Evolutionary conservation across 768 basidiomycete species (phyloP).

Genomic region (Termitomyces sp.): DNA sequence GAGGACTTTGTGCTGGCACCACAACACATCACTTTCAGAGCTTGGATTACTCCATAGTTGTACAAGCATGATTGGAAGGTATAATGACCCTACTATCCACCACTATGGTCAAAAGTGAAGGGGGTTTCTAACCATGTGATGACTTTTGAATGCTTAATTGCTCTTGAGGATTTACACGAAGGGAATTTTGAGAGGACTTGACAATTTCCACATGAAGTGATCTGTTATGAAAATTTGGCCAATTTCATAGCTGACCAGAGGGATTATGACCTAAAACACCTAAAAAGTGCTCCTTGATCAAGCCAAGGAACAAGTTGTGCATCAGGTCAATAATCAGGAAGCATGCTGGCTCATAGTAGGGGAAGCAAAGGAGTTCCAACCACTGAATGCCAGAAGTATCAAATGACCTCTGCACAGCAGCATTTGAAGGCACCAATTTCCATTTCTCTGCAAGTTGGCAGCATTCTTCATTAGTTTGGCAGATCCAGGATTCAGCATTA

Average conservation of each 20-base stretch:
- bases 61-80: conserved; percentile 33
- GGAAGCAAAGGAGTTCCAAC: conserved; percentile 26
- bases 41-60: conserved; percentile 29
- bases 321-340: conserved; percentile 28
- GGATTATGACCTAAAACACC: conserved; percentile 17
- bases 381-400: conserved; percentile 23
- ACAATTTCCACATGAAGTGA: background rate
- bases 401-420: conserved; percentile 17
- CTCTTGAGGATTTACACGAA: background rate
- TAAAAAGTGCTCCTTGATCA: conserved; percentile 20
- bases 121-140: background rate
- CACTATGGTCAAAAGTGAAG: background rate
- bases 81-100: conserved; percentile 13
- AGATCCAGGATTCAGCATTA: conserved; percentile 3
- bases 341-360: conserved; percentile 27
- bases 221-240: background rate
- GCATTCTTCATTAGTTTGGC: no score
- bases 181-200: background rate
- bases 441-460: conserved; percentile 13
- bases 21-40: background rate
- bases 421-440: conserved; percentile 3
- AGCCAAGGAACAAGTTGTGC: conserved; percentile 24
- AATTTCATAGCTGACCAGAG: background rate
- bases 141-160: background rate
- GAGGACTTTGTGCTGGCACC: conserved; percentile 27